Conservation (phyloP, 2,329 filamentous ascomycete species). For the Pseudogymnoascus sp. region DNA sequence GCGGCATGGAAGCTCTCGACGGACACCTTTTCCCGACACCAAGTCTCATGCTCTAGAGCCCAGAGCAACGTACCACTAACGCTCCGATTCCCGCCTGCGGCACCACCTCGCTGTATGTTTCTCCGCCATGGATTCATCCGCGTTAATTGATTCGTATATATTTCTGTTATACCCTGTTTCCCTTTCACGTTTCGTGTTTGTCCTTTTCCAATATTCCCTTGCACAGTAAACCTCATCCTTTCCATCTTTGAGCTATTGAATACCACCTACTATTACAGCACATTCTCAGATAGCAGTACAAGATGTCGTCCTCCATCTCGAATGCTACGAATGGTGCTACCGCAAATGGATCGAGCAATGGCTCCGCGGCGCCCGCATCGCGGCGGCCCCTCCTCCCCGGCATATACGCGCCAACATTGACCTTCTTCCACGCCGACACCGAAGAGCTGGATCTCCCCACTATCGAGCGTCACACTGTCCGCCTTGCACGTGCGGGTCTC, state of each 20-base stretch:
- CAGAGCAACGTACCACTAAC: background rate
- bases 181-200: background rate
- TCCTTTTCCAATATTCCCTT: background rate
- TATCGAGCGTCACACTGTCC: constrained; percentile 73
- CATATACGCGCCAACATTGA: constrained; percentile 85
- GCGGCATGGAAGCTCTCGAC: background rate
- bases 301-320: background rate
- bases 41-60: background rate
- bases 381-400: constrained; percentile 62
- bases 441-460: constrained; percentile 75
- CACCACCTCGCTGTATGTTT: constrained; percentile 3
- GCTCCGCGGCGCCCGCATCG: constrained; percentile 27
- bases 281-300: background rate
- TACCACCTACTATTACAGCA: background rate
- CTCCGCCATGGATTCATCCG: background rate
- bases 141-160: background rate
- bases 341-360: constrained; percentile 20
- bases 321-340: constrained; percentile 1
- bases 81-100: background rate
- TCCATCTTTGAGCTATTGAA: background rate
- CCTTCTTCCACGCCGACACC: constrained; percentile 76
- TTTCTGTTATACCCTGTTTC: background rate
- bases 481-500: constrained; percentile 68
- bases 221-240: background rate
- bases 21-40: background rate